These are phyloP conservation scores for Lotmaria passim DNA, from an alignment of 208 protist species.

Conservation along the genomic window DNA sequence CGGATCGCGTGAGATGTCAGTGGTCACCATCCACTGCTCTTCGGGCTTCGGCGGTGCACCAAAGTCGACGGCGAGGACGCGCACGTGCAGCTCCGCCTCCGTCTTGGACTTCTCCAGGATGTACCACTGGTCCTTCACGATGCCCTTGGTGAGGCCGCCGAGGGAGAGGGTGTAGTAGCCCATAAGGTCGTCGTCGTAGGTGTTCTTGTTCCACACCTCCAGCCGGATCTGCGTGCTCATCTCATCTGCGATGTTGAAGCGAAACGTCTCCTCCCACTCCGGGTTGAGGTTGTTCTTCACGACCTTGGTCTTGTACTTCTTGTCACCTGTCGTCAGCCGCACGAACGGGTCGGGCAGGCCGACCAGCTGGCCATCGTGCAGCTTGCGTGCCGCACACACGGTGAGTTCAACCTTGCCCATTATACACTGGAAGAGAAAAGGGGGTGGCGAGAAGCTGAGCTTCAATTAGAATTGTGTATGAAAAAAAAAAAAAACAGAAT, in stretches of 20 bases:
- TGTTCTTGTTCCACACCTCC: constrained; percentile 73
- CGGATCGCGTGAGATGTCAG: constrained; percentile 59
- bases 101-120: constrained; percentile 62
- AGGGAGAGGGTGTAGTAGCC: constrained; percentile 67
- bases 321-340: constrained; percentile 48
- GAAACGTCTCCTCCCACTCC: constrained; percentile 74
- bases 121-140: constrained; percentile 76
- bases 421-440: not conserved
- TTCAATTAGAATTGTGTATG: not conserved
- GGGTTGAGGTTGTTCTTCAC: constrained; percentile 56
- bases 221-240: constrained; percentile 50
- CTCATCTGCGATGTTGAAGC: constrained; percentile 72
- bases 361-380: constrained; percentile 48
- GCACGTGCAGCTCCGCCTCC: constrained; percentile 66
- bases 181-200: constrained; percentile 64
- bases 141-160: constrained; percentile 49
- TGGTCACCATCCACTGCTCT: constrained; percentile 66
- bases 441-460: not conserved
- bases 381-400: constrained; percentile 66
- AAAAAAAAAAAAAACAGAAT: not conserved
- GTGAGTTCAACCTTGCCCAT: constrained; percentile 84
- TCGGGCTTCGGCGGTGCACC: constrained; percentile 38
- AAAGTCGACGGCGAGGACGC: constrained; percentile 76
- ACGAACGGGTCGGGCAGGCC: constrained; percentile 71
- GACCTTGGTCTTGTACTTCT: constrained; percentile 75